Conservation (phyloP, 768 basidiomycete genomes). For the Trametes punicea region DNA sequence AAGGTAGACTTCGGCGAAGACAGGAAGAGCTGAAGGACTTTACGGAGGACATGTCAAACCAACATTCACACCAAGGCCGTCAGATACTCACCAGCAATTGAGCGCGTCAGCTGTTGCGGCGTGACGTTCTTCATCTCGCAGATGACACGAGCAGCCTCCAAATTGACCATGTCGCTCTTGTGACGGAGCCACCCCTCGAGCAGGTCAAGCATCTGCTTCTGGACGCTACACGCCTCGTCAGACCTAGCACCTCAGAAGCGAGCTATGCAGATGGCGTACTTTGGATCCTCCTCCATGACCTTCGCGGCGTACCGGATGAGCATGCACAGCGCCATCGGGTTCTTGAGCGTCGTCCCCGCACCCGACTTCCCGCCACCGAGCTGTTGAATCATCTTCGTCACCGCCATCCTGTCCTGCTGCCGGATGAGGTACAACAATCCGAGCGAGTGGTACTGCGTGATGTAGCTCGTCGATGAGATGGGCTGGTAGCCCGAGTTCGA, state of each 20-base stretch:
- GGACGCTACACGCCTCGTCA: conserved; percentile 52
- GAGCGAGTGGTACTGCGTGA: conserved; percentile 95
- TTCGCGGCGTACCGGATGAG: conserved; percentile 97
- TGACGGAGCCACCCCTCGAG: conserved; percentile 94
- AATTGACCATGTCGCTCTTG: conserved; percentile 99
- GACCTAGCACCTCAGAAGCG: not conserved
- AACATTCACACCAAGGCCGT: not conserved
- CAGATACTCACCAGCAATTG: conserved; percentile 73
- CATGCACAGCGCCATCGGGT: conserved; percentile 98
- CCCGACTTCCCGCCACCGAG: conserved; percentile 87
- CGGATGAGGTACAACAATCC: conserved; percentile 92
- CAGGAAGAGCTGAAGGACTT: conserved; percentile 93
- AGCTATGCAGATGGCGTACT: conserved; percentile 55
- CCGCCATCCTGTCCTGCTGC: conserved; percentile 97
- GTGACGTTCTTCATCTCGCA: conserved; percentile 92
- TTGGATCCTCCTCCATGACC: conserved; percentile 97
- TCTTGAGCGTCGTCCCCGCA: conserved; percentile 81
- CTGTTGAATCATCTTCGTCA: conserved; percentile 99
- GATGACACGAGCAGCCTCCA: conserved; percentile 95
- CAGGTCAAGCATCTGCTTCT: conserved; percentile 89
- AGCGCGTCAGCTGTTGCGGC: conserved; percentile 72
- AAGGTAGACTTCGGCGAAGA: conserved; percentile 92
- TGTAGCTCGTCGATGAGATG: conserved; percentile 84
- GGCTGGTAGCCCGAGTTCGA: conserved; percentile 64
- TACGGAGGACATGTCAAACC: not conserved